Conservation (phyloP, 495 filamentous ascomycete genomes). For the Rhizodiscina lignyota region DNA sequence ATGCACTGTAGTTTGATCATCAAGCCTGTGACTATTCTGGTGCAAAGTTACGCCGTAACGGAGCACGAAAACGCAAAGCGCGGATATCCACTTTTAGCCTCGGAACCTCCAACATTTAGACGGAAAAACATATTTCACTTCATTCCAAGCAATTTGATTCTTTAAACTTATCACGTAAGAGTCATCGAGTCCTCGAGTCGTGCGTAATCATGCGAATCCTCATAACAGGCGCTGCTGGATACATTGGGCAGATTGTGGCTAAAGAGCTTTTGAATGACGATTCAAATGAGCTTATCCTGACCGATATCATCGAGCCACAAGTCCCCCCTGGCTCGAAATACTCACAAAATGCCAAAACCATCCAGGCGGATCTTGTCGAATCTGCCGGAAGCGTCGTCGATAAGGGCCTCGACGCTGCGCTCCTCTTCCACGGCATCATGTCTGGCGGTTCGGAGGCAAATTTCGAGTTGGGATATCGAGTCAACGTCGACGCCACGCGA, state of each 20-base stretch:
- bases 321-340: conserved; percentile 32
- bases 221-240: too few species aligned
- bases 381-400: conserved; percentile 32
- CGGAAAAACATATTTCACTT: too few species aligned
- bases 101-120: too few species aligned
- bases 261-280: conserved; percentile 42
- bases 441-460: conserved; percentile 59
- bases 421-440: conserved; percentile 80
- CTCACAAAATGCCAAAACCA: conserved; percentile 33
- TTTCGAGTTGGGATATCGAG: conserved; percentile 52
- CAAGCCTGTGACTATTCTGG: too few species aligned
- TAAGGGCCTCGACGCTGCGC: conserved; percentile 39
- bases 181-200: too few species aligned
- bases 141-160: too few species aligned
- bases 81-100: too few species aligned
- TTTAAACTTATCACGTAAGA: too few species aligned
- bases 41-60: too few species aligned
- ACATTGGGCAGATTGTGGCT: conserved; percentile 52
- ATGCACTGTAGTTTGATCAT: too few species aligned
- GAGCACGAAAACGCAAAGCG: too few species aligned
- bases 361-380: conserved; percentile 48
- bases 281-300: conserved; percentile 39
- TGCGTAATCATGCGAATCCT: too few species aligned
- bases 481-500: conserved; percentile 60
- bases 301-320: conserved; percentile 42